Conservation (phyloP, 257 asterid genomes). For the Avicennia marina region DNA sequence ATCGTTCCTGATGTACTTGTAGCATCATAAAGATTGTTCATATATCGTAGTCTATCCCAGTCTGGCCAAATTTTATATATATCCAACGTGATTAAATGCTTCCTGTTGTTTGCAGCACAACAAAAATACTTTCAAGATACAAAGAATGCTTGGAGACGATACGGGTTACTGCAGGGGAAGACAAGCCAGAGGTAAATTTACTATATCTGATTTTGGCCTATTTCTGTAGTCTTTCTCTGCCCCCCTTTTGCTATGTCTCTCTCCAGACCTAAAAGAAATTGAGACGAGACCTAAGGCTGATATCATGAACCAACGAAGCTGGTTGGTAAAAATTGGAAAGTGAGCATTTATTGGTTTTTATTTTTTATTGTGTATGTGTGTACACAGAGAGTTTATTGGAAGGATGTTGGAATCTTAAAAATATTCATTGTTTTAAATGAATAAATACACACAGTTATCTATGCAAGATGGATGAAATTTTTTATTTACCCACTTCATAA, state of each 20-base stretch:
- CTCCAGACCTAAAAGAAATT: no score
- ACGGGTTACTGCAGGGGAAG: conserved; percentile 31
- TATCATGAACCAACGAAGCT: no score
- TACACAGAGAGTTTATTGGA: no score
- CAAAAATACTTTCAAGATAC: conserved; percentile 45
- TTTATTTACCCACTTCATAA: no score
- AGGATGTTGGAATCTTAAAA: no score
- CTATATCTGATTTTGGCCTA: not conserved
- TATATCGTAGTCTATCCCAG: not conserved
- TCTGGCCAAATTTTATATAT: not conserved
- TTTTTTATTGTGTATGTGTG: no score
- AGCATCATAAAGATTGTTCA: not conserved
- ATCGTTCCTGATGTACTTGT: not conserved
- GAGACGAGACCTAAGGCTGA: no score
- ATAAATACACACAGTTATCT: no score
- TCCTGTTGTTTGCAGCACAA: conserved; percentile 50
- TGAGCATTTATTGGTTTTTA: no score
- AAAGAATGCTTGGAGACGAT: conserved; percentile 27
- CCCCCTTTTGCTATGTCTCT: not conserved
- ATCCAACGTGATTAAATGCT: not conserved
- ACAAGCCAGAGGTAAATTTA: conserved; percentile 5
- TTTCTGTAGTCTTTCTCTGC: not conserved
- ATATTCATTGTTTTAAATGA: no score
- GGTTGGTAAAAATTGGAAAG: no score
- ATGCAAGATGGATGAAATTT: no score